Evolutionary conservation across 352 stramenopile genomes (phyloP), one percentile per base, ranked within the genome.

Genomic region (Phytophthora litchii): DNA sequence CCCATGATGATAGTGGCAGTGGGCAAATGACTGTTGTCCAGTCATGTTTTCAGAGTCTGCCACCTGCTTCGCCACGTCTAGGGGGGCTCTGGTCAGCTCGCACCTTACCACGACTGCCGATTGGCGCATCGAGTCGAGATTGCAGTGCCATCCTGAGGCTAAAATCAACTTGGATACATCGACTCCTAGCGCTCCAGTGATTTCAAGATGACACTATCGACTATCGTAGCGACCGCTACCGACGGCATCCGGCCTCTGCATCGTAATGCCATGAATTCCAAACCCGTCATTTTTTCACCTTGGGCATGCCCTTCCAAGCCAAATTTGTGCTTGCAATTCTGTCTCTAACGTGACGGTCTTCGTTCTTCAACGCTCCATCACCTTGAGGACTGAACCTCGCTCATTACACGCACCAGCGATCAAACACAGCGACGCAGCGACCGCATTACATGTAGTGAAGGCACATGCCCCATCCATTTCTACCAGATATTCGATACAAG

Each of bases 1-100:
- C 60, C 60, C 44, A 19, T 64, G 46, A 37, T 27, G 23, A 44
- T 25, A 21, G 9, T 6, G n/a, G 16, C 54, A 3, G 7, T 34
- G 10, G 10, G 10, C 10, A 34, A 34, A 34, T 34, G 23, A 27
- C 10, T 11, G 29, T 7, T 7, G 37, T 40, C 19, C 29, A 44
- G 23, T 50, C 21, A 9, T 52, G 36, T 44, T 48, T 19, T 45
- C 51, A 62, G 31, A 42, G 31, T 23, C 21, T 45, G 31, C 12
- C 21, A 53, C 38, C 50, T 45, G 37, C 16, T 44, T 59, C 41
- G 20, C 40, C 27, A 34, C 42, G 25, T 38, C 14, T 32, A 35
- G 41, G 20, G 41, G 17, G 38, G 25, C 23, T n/a, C 53, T 55
- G 35, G 7, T 19, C 52, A 27, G 31, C 29, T 42, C 6, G 52